These are phyloP conservation scores for Dendrobium huoshanense DNA, from an alignment of 106 monocot genomes.

Conservation along the genomic window DNA sequence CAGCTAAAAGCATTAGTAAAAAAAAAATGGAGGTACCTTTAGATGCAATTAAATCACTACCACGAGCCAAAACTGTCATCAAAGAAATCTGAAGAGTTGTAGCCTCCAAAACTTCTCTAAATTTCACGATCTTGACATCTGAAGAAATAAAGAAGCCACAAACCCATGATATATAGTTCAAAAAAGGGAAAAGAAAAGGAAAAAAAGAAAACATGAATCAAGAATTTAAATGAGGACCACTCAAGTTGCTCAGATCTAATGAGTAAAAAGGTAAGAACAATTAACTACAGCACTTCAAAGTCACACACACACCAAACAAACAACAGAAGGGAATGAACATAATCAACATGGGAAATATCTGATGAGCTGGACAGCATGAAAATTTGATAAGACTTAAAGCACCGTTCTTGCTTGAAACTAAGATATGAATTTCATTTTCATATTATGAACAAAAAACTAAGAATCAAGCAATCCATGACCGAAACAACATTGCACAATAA, in stretches of 20 bases:
- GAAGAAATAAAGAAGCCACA: conserved; percentile 1
- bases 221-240: background rate
- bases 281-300: background rate
- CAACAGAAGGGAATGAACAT: no score
- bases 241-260: background rate
- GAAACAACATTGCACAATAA: no score
- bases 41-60: conserved; percentile 9
- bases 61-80: conserved; percentile 22
- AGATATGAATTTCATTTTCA: no score
- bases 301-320: no score
- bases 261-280: background rate
- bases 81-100: conserved; percentile 31
- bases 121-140: conserved; percentile 44
- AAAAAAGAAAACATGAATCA: background rate
- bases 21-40: conserved; percentile 25
- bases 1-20: background rate
- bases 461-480: no score
- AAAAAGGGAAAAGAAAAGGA: background rate
- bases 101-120: conserved; percentile 35
- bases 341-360: no score
- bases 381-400: no score
- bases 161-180: background rate
- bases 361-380: no score
- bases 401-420: no score
- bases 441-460: no score